A percentile compares a stretch with the other conserved stretches of the same genome.
These are phyloP conservation scores for Cynara cardunculus DNA, from an alignment of 129 eudicot genomes.

Conservation along the genomic window DNA sequence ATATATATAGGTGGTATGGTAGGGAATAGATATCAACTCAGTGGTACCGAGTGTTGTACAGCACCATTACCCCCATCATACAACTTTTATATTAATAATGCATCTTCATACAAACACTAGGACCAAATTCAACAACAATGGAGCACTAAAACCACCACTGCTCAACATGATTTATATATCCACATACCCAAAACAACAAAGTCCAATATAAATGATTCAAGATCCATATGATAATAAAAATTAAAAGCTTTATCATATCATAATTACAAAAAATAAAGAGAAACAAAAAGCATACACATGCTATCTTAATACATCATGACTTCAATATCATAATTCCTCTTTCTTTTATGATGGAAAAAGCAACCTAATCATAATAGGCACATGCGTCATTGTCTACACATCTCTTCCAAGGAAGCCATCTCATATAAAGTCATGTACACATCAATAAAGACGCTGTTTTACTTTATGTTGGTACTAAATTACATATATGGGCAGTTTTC, in stretches of 20 bases:
- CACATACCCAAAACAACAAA: background rate
- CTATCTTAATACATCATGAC: background rate
- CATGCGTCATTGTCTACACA: background rate
- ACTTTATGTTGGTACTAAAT: background rate
- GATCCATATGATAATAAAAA: background rate
- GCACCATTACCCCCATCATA: background rate
- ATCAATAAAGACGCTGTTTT: background rate
- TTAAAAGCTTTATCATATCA: background rate
- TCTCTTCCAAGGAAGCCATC: background rate
- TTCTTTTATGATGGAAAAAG: background rate
- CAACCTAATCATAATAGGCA: background rate
- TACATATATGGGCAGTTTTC: background rate
- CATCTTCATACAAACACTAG: background rate
- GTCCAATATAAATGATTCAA: background rate
- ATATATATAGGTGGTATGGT: background rate
- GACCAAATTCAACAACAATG: background rate
- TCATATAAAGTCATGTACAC: background rate
- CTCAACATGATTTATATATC: background rate
- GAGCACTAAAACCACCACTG: background rate
- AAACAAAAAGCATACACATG: background rate
- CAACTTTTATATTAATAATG: background rate
- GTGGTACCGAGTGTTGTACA: background rate
- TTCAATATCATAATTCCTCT: background rate
- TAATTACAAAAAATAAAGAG: background rate
- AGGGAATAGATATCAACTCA: background rate